Base-by-base conservation (phyloP, 495 filamentous ascomycete species). In the Hypoxylon crocopeplum region DNA sequence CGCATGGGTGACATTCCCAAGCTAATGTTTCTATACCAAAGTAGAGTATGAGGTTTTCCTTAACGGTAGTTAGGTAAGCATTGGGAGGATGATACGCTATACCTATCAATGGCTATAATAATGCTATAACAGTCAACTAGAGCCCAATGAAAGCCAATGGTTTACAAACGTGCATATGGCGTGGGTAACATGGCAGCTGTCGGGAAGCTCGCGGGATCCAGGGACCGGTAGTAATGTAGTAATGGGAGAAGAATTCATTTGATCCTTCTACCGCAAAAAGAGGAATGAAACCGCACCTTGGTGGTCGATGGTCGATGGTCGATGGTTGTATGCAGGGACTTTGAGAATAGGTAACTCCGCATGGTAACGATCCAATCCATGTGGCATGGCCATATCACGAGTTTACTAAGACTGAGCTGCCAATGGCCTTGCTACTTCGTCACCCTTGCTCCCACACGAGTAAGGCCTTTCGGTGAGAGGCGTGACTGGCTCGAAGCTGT, bases 261-360 rank as follows among this genome's bases (percentile, higher is more conserved):
- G 38, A 61, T 54, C 49, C 57, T 55, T 34, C 32, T 33, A 7
- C 22, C 16, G n/a, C 10, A 21, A 13, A 27, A 59, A 30, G 27
- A 45, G 46, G 45, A 59, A 56, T 50, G 38, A 56, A 56, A 56
- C 58, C 29, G 5, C 34, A 54, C 56, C 27, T 55, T 48, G 41
- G 7, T 13, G n/a, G n/a, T n/a, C n/a, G n/a, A n/a, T n/a, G n/a
- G n/a, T n/a, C n/a, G n/a, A n/a, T n/a, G n/a, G n/a, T 47, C 11
- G 44, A 33, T 19, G 32, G 34, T n/a, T 12, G 19, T 36, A 54
- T 61, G 58, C 58, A 61, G 50, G 44, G 38, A 38, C 58, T 13
- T 42, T 11, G 24, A 12, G 36, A 25, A 22, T 34, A 52, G 30
- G 52, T 56, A 46, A 56, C 50, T 33, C 34, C 39, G 49, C 5